phyloP scores from a whole-genome alignment of 257 asterid species.

The Solanum sparsipilum region DNA sequence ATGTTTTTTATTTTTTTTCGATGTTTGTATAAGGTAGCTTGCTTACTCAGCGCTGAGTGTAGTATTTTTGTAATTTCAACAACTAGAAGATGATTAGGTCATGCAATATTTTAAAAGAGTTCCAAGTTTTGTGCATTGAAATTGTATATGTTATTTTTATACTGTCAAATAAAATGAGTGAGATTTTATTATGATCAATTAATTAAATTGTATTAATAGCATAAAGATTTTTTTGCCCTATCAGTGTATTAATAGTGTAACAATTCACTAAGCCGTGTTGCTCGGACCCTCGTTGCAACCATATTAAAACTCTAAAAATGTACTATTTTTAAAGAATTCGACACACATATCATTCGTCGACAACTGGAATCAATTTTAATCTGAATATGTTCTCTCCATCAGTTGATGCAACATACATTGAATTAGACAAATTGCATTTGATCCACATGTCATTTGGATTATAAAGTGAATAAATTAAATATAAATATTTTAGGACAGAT shows the following conservation, averaged over 20 bases:
- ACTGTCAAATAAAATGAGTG: too few relatives aligned
- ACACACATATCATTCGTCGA: background rate
- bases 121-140: too few relatives aligned
- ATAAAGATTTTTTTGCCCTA: background rate
- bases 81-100: background rate
- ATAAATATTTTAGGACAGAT: background rate
- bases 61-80: background rate
- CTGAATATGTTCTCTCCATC: background rate
- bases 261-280: too few relatives aligned
- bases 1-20: too few relatives aligned
- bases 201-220: background rate
- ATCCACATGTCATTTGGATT: background rate
- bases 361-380: background rate
- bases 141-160: too few relatives aligned
- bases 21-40: too few relatives aligned
- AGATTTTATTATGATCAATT: too few relatives aligned
- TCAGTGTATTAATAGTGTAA: background rate
- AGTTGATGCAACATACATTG: background rate
- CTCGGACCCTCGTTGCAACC: background rate
- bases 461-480: background rate
- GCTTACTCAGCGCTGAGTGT: background rate
- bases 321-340: background rate
- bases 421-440: background rate
- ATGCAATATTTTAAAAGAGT: background rate
- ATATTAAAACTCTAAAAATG: too few relatives aligned